Conservation (phyloP, 306 rosid genomes). For the Malus domestica region DNA sequence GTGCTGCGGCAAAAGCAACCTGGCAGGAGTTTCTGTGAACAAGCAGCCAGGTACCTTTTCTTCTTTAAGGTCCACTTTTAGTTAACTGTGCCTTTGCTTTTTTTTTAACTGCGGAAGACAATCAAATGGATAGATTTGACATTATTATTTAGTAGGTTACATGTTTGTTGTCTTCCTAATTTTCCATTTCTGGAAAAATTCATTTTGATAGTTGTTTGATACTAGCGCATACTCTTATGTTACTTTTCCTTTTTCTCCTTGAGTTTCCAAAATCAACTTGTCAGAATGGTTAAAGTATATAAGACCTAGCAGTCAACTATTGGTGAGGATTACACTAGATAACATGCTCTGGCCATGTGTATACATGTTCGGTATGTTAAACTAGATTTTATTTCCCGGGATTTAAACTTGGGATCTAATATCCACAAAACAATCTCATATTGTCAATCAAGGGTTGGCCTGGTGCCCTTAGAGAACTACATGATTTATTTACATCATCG, state of each 20-base stretch:
- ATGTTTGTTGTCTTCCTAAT: neutral
- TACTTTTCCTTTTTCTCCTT: neutral
- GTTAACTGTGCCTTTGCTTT: neutral
- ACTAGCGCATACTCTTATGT: neutral
- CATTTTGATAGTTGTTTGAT: neutral
- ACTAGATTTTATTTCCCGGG: neutral
- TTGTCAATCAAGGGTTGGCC: neutral
- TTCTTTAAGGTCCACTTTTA: conserved; percentile 1
- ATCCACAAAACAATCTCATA: neutral
- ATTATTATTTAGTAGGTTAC: neutral
- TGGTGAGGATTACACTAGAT: neutral
- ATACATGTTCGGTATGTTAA: neutral
- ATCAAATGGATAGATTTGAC: neutral
- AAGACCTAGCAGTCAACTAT: neutral
- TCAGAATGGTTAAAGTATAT: neutral
- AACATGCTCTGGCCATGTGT: neutral
- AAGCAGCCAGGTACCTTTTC: conserved; percentile 64
- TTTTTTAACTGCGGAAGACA: neutral
- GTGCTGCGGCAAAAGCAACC: conserved; percentile 91
- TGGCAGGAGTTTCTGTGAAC: conserved; percentile 68
- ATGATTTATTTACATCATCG: neutral
- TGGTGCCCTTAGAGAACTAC: neutral
- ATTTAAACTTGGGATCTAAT: neutral
- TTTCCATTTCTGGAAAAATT: neutral
- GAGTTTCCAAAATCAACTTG: neutral